Conservation (phyloP, 73 alveolate genomes). For the Paramecium biaurelia region DNA sequence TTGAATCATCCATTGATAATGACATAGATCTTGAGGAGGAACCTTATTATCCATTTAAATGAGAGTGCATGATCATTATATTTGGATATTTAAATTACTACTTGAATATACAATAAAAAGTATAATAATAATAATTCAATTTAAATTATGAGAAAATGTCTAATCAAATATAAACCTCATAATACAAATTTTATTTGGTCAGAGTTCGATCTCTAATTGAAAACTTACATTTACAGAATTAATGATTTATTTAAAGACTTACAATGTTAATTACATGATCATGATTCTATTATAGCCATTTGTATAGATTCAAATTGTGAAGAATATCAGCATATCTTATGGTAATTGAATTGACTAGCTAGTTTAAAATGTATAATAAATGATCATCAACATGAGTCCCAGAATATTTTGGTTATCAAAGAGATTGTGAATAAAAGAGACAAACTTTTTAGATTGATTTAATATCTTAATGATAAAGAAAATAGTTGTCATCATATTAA, state of each 20-base stretch:
- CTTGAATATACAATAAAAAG: neutral
- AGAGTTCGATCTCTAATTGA: neutral
- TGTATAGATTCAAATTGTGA: conserved; percentile 30
- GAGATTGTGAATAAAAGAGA: neutral
- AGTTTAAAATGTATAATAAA: conserved; percentile 13
- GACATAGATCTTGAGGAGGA: conserved; percentile 25
- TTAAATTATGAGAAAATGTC: neutral
- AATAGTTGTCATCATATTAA: neutral
- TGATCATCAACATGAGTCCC: neutral
- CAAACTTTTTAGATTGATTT: neutral
- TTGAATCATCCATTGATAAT: conserved; percentile 43
- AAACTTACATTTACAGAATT: neutral
- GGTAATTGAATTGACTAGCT: neutral
- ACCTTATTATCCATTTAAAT: neutral
- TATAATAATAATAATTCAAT: neutral
- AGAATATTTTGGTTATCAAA: neutral
- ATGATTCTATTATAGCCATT: neutral
- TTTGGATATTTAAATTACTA: neutral
- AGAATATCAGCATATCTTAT: neutral
- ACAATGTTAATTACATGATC: conserved; percentile 28
- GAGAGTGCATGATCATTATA: neutral
- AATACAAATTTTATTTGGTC: neutral
- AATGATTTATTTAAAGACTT: neutral
- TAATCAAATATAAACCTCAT: neutral
- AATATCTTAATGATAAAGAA: neutral